phyloP scores from a whole-genome alignment of 2,329 filamentous ascomycete species.

The Tolypocladium nubicola region DNA sequence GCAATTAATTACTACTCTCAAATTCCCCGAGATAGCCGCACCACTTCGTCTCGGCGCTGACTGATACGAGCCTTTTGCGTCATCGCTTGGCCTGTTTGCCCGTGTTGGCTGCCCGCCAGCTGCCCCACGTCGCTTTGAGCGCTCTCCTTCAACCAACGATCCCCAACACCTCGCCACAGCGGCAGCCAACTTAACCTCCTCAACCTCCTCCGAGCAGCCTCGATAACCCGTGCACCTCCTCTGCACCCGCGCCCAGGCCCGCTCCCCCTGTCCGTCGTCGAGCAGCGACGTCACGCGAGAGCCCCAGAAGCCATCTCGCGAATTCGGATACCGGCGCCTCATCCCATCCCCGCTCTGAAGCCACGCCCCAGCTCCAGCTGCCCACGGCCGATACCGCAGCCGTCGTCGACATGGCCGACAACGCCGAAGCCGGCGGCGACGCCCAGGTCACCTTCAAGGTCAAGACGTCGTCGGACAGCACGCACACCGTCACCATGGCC shows the following conservation, averaged over 20 bases:
- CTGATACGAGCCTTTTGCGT: neutral
- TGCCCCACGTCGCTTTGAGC: neutral
- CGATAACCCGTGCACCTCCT: neutral
- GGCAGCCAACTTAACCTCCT: neutral
- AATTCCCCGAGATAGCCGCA: neutral
- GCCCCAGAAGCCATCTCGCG: neutral
- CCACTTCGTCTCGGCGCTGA: neutral
- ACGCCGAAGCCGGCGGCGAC: slow-evolving; percentile 49
- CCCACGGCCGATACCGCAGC: neutral
- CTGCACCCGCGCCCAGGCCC: neutral
- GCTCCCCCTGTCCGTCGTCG: neutral
- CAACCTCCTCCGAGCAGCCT: neutral
- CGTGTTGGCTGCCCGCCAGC: neutral
- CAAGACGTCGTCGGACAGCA: slow-evolving; percentile 88
- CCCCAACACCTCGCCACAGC: neutral
- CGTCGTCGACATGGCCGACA: slow-evolving; percentile 50
- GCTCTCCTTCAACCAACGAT: neutral
- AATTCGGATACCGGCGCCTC: neutral
- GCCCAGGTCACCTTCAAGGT: slow-evolving; percentile 88
- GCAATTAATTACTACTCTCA: neutral
- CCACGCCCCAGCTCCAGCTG: slow-evolving; percentile 6
- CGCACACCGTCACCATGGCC: slow-evolving; percentile 72
- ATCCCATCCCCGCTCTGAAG: neutral
- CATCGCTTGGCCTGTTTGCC: neutral
- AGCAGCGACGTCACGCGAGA: neutral